Conservation (phyloP, 2,329 filamentous ascomycete species). For the Fusarium sterilihyphosum region DNA sequence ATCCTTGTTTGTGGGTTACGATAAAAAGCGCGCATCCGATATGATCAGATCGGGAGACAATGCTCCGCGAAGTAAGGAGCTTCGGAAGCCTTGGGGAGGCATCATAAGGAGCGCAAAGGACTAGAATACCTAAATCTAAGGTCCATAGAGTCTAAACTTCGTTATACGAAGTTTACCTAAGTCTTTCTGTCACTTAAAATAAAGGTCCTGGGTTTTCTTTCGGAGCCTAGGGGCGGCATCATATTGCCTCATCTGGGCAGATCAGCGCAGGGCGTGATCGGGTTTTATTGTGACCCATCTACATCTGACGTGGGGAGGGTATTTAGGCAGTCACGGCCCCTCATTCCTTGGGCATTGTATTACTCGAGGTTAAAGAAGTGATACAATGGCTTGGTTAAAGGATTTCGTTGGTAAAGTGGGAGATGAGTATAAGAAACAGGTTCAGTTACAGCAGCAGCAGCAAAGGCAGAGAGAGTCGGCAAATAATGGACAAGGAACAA, state of each 20-base stretch:
- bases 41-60: not conserved
- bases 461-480: not conserved
- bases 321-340: slow-evolving; percentile 12
- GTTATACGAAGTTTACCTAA: not conserved
- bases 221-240: not conserved
- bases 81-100: accelerated
- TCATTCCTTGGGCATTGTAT: not conserved
- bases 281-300: not conserved
- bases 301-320: not conserved
- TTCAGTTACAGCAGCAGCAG: slow-evolving; percentile 1
- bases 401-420: slow-evolving; percentile 38
- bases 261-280: not conserved
- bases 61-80: not conserved
- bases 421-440: slow-evolving; percentile 35
- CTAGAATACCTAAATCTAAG: not conserved
- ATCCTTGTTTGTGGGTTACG: not conserved
- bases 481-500: not conserved
- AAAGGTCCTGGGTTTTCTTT: not conserved
- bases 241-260: not conserved
- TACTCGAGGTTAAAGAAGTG: not conserved
- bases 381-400: slow-evolving; percentile 37
- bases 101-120: not conserved
- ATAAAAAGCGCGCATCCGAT: not conserved
- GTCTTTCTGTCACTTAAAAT: not conserved
- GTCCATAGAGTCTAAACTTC: not conserved